phyloP scores from a whole-genome alignment of 2,329 filamentous ascomycete genomes.

The Endocalyx cinctus region DNA sequence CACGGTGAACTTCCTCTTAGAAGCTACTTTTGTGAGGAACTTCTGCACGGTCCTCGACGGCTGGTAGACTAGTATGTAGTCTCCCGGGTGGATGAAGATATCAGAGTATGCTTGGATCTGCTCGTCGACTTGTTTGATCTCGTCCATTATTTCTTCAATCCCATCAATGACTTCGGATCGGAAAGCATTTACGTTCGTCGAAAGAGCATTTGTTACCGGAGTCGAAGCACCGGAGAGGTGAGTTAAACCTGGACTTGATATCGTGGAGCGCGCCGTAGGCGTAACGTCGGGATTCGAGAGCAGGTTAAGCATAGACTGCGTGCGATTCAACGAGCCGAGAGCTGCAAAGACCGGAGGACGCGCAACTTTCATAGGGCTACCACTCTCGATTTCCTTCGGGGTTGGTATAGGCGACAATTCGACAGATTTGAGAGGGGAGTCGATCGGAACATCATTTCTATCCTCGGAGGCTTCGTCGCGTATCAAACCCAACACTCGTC shows the following conservation, averaged over 20 bases:
- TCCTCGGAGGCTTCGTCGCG: constrained; percentile 86
- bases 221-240: constrained; percentile 47
- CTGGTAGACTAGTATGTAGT: constrained; percentile 85
- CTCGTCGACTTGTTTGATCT: constrained; percentile 87
- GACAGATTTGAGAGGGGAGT: constrained; percentile 49
- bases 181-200: constrained; percentile 59
- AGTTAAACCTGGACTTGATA: constrained; percentile 40
- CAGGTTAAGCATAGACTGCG: constrained; percentile 82
- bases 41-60: constrained; percentile 83
- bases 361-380: constrained; percentile 12
- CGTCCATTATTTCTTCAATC: constrained; percentile 93
- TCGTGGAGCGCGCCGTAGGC: constrained; percentile 44
- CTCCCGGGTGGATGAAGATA: constrained; percentile 88
- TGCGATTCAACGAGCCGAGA: constrained; percentile 59
- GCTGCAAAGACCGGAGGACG: constrained; percentile 60
- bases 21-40: constrained; percentile 81
- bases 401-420: constrained; percentile 20
- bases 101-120: constrained; percentile 86
- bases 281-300: constrained; percentile 62
- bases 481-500: constrained; percentile 83
- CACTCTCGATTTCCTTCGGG: constrained; percentile 10
- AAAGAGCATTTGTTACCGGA: constrained; percentile 34
- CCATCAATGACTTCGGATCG: constrained; percentile 89
- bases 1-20: constrained; percentile 88
- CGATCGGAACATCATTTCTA: constrained; percentile 59